Conservation (phyloP, 257 asterid species). For the Misopates orontium region DNA sequence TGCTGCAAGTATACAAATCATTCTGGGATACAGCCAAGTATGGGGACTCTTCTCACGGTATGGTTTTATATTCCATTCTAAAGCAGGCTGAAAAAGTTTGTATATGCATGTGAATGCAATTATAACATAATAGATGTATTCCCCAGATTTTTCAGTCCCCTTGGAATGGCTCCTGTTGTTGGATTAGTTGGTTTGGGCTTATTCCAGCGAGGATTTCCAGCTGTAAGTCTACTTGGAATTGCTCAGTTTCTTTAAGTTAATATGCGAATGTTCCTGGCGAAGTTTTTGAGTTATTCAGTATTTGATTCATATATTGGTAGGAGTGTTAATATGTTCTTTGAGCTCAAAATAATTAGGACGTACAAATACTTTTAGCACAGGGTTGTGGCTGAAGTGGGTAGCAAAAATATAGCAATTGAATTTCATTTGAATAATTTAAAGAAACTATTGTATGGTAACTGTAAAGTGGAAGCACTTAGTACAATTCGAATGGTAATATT, state of each 20-base stretch:
- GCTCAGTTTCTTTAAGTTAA: background rate
- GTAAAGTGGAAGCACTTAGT: too few relatives aligned
- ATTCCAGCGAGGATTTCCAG: slow-evolving; percentile 94
- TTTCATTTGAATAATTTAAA: too few relatives aligned
- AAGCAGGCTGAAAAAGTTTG: slow-evolving; percentile 13
- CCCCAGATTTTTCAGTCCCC: slow-evolving; percentile 94
- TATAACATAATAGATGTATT: slow-evolving; percentile 20
- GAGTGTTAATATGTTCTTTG: background rate
- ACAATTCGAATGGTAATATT: too few relatives aligned
- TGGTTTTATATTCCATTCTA: slow-evolving; percentile 7
- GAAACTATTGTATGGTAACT: too few relatives aligned
- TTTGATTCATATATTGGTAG: background rate
- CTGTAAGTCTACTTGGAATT: slow-evolving; percentile 40
- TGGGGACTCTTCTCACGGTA: slow-evolving; percentile 99
- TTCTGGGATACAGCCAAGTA: slow-evolving; percentile 94
- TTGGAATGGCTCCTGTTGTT: slow-evolving; percentile 96
- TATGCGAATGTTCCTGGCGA: background rate
- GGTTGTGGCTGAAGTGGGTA: too few relatives aligned
- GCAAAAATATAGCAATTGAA: too few relatives aligned
- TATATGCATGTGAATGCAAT: background rate
- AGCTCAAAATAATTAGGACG: background rate
- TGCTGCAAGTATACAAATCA: slow-evolving; percentile 86
- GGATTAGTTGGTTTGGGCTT: slow-evolving; percentile 95
- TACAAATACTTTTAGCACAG: too few relatives aligned
- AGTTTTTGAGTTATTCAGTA: background rate